phyloP scores from a whole-genome alignment of 176 grass and related monocot genomes.

The Otatea glauca region DNA sequence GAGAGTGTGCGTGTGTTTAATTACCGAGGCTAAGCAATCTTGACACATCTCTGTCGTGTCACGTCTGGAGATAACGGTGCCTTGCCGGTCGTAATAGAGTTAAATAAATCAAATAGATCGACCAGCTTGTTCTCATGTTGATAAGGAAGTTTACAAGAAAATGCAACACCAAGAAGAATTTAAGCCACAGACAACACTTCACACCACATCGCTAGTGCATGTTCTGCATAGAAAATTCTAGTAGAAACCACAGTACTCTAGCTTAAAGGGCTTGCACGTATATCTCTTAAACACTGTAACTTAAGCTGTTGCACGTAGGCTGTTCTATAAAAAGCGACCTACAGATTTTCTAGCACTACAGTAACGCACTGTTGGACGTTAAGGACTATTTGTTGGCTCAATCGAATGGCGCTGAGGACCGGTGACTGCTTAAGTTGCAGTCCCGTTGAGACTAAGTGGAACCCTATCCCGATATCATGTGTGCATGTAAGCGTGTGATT shows the following conservation, averaged over 20 bases:
- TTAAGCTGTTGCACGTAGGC: too few relatives aligned
- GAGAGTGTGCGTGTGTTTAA: not conserved
- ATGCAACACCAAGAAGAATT: not conserved
- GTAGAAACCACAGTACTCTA: not conserved
- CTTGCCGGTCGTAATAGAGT: not conserved
- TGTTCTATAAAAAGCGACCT: too few relatives aligned
- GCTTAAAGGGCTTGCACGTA: not conserved
- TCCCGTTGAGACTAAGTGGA: too few relatives aligned
- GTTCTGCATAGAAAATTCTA: not conserved
- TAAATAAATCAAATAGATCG: not conserved
- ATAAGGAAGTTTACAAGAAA: not conserved
- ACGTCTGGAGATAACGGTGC: not conserved
- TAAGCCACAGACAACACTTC: not conserved
- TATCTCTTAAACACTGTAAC: too few relatives aligned
- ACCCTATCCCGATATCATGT: too few relatives aligned
- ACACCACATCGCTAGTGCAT: not conserved
- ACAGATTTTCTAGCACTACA: too few relatives aligned
- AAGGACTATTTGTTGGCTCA: too few relatives aligned
- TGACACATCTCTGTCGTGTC: not conserved
- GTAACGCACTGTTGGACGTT: too few relatives aligned
- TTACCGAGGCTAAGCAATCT: not conserved
- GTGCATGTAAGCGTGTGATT: not conserved
- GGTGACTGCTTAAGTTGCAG: too few relatives aligned
- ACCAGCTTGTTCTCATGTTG: not conserved
- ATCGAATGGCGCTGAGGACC: too few relatives aligned